phyloP scores from a whole-genome alignment of 345 rosid genomes.

The Cochlearia excelsa region DNA sequence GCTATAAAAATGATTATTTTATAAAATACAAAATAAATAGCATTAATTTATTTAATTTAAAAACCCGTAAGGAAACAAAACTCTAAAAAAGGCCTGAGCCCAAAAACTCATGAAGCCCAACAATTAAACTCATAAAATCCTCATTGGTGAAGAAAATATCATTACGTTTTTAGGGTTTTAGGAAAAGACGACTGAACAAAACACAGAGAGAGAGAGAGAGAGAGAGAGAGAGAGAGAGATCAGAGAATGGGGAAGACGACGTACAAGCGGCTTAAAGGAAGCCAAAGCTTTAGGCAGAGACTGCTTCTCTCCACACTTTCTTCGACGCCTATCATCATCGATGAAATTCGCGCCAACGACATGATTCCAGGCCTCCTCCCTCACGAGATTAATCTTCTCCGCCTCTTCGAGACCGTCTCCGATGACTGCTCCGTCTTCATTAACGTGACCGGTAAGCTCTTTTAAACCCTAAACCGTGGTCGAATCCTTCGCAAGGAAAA shows the following conservation, averaged over 20 bases:
- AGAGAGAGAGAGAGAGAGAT: background rate
- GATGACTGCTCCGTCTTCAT: slow-evolving; percentile 71
- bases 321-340: slow-evolving; percentile 52
- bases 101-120: background rate
- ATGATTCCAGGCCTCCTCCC: slow-evolving; percentile 71
- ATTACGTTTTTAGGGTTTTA: slow-evolving; percentile 30
- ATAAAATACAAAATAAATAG: too few relatives aligned
- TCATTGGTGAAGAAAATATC: background rate
- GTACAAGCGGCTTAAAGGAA: slow-evolving; percentile 67
- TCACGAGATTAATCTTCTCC: slow-evolving; percentile 77
- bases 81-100: slow-evolving; percentile 3
- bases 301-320: slow-evolving; percentile 70
- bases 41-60: too few relatives aligned
- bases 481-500: background rate
- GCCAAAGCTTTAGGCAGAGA: slow-evolving; percentile 71
- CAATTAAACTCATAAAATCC: background rate
- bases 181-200: slow-evolving; percentile 3
- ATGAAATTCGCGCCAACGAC: slow-evolving; percentile 67
- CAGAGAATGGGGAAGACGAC: slow-evolving; percentile 54
- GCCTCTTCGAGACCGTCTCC: slow-evolving; percentile 60
- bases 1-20: too few relatives aligned
- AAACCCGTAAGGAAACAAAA: background rate
- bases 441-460: slow-evolving; percentile 65
- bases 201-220: background rate
- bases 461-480: background rate